Conservation (phyloP, 257 asterid species). For the Lycium barbarum region DNA sequence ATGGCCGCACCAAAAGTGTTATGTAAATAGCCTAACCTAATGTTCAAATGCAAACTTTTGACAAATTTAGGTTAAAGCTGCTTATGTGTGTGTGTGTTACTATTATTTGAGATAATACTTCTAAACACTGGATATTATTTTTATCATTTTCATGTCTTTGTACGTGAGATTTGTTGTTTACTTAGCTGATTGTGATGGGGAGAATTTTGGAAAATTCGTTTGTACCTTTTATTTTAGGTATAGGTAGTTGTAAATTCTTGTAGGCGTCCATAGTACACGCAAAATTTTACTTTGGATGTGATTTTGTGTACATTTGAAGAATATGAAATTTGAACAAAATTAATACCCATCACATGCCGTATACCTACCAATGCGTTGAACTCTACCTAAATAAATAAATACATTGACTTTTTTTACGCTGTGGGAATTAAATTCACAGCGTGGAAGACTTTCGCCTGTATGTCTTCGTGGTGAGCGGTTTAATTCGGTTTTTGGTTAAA, state of each 20-base stretch:
- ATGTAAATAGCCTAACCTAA: too few species aligned
- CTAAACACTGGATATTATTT: not conserved
- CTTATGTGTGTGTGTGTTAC: too few species aligned
- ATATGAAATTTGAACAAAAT: not conserved
- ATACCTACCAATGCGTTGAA: not conserved
- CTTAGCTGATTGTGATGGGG: too few species aligned
- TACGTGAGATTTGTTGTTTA: not conserved
- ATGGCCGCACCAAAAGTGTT: too few species aligned
- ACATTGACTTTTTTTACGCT: not conserved
- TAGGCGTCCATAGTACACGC: not conserved
- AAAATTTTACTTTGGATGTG: not conserved
- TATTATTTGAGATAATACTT: too few species aligned
- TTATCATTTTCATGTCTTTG: not conserved
- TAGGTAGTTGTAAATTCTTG: not conserved
- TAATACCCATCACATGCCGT: not conserved
- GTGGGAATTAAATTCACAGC: not conserved
- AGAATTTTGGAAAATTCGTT: not conserved
- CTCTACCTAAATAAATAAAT: slow-evolving; percentile 3
- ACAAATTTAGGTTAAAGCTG: not conserved
- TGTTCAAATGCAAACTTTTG: not conserved
- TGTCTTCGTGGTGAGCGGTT: too few species aligned
- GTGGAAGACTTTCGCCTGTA: not conserved
- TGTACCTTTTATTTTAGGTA: not conserved
- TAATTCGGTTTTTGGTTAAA: too few species aligned
- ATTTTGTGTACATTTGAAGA: not conserved